These are phyloP conservation scores for grape (Vitis vinifera) DNA, from an alignment of 164 flowering plant genomes.

Conservation along the genomic window ASM3070453v1 NC_081808.1:19997001-19997500, in stretches of 20 bases:
- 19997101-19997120: too few species aligned
- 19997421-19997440: background rate
- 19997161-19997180: constrained; percentile 93
- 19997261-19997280: constrained; percentile 85
- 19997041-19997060: background rate
- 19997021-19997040: background rate
- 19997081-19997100: background rate
- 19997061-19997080: background rate
- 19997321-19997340: background rate
- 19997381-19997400: background rate
- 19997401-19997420: background rate
- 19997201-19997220: constrained; percentile 86
- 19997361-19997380: too few species aligned
- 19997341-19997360: background rate
- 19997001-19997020: background rate
- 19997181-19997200: constrained; percentile 99
- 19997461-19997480: background rate
- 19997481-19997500: too few species aligned
- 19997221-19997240: constrained; percentile 92
- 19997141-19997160: constrained; percentile 78
- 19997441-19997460: background rate
- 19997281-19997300: constrained; percentile 96
- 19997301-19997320: constrained; percentile 11
- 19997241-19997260: constrained; percentile 88
- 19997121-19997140: constrained; percentile 84